Base-by-base conservation (phyloP, 208 protist genomes). In the Acanthamoeba divionensis region DNA sequence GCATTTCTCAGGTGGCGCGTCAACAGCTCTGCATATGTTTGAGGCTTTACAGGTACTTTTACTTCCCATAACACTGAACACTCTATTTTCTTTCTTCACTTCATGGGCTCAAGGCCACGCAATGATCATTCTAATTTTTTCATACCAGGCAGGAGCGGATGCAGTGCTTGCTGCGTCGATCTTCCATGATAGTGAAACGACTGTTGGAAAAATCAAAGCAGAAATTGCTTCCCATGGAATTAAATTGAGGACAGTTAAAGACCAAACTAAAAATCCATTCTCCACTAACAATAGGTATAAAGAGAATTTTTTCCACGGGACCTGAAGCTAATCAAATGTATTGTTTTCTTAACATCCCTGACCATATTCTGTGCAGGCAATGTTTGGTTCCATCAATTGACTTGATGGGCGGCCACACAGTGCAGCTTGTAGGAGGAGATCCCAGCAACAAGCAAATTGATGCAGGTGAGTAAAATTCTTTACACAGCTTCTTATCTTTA, bases 151-250 rank as follows among this genome's bases (percentile, higher is more conserved):
- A n/a, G 91, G 91, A 33, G 91, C 91, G 0, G 91, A 92, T 18
- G 91, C 91, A 8, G 88, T 91, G 33, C 80, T 92, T 5, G 91
- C 91, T 29, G 91, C 91, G 18, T 89, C 66, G 8, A 91, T 92
- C 54, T 92, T 92, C 80, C 91, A 92, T 88, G 62, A 91, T 60
- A 60, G 69, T 31, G 77, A 91, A 55, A 67, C 38, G 15, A 92
- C 91, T 5, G 62, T 90, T 18, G 65, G n/a, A 24, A 47, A 83
- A 63, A 90, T 91, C 36, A 92, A 92, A 52, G 18, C 60, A n/a
- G 26, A 85, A 44, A 50, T 85, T 33, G 52, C 52, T 0, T 9
- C 52, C 52, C 54, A 85, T 36, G 75, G 75, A 36, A 57, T 85
- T 10, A 24, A 57, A 50, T 50, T 85, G 10, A 50, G 75, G 38